Evolutionary conservation across 129 eudicot genomes (phyloP), one percentile per base, ranked within the genome.

Genomic region (Escallonia herrerae): DNA sequence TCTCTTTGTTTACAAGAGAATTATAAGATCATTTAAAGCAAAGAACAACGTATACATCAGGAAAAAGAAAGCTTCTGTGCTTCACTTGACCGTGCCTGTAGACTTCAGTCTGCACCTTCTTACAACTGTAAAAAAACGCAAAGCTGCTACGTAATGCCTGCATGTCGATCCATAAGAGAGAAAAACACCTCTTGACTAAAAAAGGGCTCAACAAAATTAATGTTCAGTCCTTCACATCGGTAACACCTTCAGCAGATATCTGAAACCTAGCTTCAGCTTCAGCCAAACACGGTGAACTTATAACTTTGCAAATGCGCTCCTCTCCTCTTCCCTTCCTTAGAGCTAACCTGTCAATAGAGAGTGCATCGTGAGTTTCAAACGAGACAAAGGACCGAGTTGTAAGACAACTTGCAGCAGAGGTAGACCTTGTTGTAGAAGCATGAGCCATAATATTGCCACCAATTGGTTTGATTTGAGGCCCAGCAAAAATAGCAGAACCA

Each of bases 371-470:
- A 45, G 8, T 43, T 15, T 22, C n/a, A 55, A 51, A 1, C 40
- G 2, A 8, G 14, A n/a, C 4, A 1, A 9, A 65, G 22, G 15
- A 40, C 69, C 66, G 58, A 14, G 5, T 11, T 39, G 14, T 42
- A 15, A 41, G 4, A 40, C 43, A 13, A 38, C 12, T 8, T 3
- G 7, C 6, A 52, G 44, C 4, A 47, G 6, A 37, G 15, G 73
- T 80, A 13, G 49, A 87, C 97, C 97, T 91, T 38, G 98, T 87
- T 52, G 96, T 91, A 59, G 97, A 85, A 65, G 97, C 97, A 74
- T 87, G 96, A 49, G 97, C 96, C 97, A 91, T 91, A 33, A 87
- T 91, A 77, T 91, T 91, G 38, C 97, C 97, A 47, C 97, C 96
- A 46, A 91, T 91, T 37, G 97, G 97, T 66, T 91, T 91, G 64